Percentiles rank a stretch among this genome's conserved stretches.
Evolutionary conservation across 2,329 filamentous ascomycete species (phyloP).

Genomic region (Fusarium albidum): DNA sequence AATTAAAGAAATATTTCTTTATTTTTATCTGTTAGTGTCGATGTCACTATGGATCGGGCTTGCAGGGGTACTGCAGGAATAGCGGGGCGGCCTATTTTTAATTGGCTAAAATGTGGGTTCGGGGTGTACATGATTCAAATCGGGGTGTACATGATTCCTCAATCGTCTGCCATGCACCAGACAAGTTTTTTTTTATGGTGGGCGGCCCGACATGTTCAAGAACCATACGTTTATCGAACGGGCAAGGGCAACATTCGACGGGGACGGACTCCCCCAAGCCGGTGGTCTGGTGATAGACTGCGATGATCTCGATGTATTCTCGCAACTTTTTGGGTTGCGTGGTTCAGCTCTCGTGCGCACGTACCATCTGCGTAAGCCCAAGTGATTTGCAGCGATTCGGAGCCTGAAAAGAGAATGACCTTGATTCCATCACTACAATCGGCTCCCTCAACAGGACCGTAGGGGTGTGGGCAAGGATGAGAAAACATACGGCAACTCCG

Average conservation of each 20-base stretch:
- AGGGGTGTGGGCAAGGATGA: slow-evolving; percentile 15
- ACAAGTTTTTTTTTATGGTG: slow-evolving; percentile 18
- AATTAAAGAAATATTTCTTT: too few relatives aligned
- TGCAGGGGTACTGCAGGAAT: too few relatives aligned
- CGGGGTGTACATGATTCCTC: too few relatives aligned
- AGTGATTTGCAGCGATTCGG: slow-evolving; percentile 6
- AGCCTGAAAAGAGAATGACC: slow-evolving; percentile 2
- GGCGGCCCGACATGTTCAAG: slow-evolving; percentile 25
- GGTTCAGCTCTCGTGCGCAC: not conserved
- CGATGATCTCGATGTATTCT: slow-evolving; percentile 5
- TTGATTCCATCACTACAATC: slow-evolving; percentile 10
- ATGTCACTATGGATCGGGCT: too few relatives aligned
- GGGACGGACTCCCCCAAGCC: not conserved
- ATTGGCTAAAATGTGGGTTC: too few relatives aligned
- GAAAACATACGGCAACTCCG: slow-evolving; percentile 14
- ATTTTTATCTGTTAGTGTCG: too few relatives aligned
- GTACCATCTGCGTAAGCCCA: slow-evolving; percentile 13
- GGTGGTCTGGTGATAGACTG: slow-evolving; percentile 12
- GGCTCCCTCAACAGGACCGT: slow-evolving; percentile 4
- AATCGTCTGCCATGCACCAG: not conserved
- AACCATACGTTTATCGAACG: slow-evolving; percentile 25
- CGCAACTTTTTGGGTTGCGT: slow-evolving; percentile 1
- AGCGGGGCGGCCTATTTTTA: too few relatives aligned
- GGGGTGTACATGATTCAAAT: too few relatives aligned
- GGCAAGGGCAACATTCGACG: slow-evolving; percentile 16